Evolutionary conservation across 495 filamentous ascomycete genomes (phyloP), one percentile per base, ranked within the genome.

Genomic region (Lentithecium fluviatile): DNA sequence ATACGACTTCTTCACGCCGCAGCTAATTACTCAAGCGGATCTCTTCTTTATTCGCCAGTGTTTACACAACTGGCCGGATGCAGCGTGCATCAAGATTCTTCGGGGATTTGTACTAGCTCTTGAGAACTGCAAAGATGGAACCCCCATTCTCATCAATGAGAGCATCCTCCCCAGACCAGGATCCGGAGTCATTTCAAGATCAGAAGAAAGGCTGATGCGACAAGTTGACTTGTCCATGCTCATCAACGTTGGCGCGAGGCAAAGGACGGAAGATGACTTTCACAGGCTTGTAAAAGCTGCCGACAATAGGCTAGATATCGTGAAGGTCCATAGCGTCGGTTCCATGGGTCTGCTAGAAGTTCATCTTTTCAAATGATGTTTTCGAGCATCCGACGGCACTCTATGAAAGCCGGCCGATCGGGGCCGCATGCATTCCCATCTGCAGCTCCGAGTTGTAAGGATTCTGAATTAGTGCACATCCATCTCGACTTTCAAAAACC

Each of bases 1-100:
- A 32, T 54, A 70, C 48, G 67, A 52, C 59, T 76, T 75, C 66
- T 76, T 75, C 63, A 38, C 65, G 19, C 67, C 69, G 0, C 71
- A 76, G 49, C 68, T 66, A 2, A 2, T 61, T 19, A 36, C 19
- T 0, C 48, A 64, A 29, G 73, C 68, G 2, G 38, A 45, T 2
- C 67, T 64, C 0, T 75, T 60, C 46, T 45, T 76, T 0, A 50
- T 73, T 0, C 71, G 74, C 17, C 71, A 73, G 45, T 67, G 64
- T 45, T 37, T 53, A 2, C 74, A 76, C 52, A 71, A 76, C 37
- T 58, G 66, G 64, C 20, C 13, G 42, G 71, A 74, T 49, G 1
- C 19, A 0, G 69, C 71, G 20, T 52, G 56, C 0, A 56, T 76
- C n/a, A 66, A 24, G 1, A 72, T 76, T 2, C 63, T 76, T n/a